Base-by-base conservation (phyloP, 2,329 filamentous ascomycete species). In the Sporothrix luriei region DNA sequence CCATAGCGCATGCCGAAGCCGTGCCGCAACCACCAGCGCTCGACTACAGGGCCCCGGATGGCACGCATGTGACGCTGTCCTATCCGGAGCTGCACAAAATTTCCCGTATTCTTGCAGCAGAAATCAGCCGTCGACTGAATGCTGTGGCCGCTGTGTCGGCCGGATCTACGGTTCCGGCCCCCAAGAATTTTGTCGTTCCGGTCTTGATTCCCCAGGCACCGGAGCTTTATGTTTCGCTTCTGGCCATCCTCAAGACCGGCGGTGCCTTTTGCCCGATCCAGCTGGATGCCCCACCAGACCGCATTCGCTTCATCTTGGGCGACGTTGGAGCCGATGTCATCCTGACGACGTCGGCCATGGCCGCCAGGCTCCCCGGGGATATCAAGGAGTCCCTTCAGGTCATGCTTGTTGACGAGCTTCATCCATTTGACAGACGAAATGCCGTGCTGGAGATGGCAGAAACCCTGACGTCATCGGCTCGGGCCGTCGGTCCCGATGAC, bases 261-360 rank as follows among this genome's bases (percentile, higher is more conserved):
- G 91, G 87, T 48, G 92, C 92, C 0, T 97, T 97, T 75, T 97
- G 93, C 73, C 93, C 94, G 0, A 81, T 97, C 69, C 90, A 90
- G 71, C 83, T 91, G 64, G 93, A 97, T 78, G 87, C 90, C 0
- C 94, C 94, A 0, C 78, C 83, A 4, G 92, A 97, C 68, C 85
- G 94, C 64, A 84, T 97, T 55, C 86, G 84, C 66, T 97, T 97
- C 77, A 94, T 97, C 65, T 79, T 94, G 19, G 78, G 86, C n/a
- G 93, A 97, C 82, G 86, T 96, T 51, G 82, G 83, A 13, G 92
- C 93, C 7, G 81, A 79, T 9, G 77, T 96, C 0, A 80, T 96
- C 38, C 79, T 97, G 55, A 91, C 90, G 0, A 88, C 85, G 0
- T 75, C 80, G 19, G 80, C 82, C 4, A 80, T 88, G 66, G 79